These are phyloP conservation scores for Henningerozyma blattae DNA, from an alignment of 805 yeast species.

Conservation along the genomic window DNA sequence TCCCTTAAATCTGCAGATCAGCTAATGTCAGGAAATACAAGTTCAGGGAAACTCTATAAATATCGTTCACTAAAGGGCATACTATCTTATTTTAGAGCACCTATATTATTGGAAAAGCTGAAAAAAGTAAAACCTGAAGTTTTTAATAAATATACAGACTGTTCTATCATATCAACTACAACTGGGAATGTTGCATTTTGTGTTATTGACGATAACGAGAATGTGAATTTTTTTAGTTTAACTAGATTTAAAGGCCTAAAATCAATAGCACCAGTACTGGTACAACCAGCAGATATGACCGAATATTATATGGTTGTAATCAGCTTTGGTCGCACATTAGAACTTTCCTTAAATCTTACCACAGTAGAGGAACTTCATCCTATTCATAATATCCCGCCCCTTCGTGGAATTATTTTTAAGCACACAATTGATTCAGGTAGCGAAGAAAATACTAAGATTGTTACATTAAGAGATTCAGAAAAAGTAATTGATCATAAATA, in stretches of 20 bases:
- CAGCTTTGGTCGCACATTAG: slow-evolving; percentile 13
- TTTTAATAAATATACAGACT: slow-evolving; percentile 6
- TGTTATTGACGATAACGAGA: slow-evolving; percentile 6
- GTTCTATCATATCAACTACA: slow-evolving; percentile 13
- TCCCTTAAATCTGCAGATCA: slow-evolving; percentile 17
- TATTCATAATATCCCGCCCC: slow-evolving; percentile 4
- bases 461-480: slow-evolving; percentile 5
- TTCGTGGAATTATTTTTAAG: slow-evolving; percentile 7
- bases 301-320: slow-evolving; percentile 9
- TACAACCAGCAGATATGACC: not conserved
- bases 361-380: slow-evolving; percentile 3
- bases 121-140: slow-evolving; percentile 1
- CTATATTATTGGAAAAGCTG: slow-evolving; percentile 10
- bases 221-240: slow-evolving; percentile 9
- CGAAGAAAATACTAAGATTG: slow-evolving; percentile 7
- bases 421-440: slow-evolving; percentile 13
- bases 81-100: slow-evolving; percentile 12
- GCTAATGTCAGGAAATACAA: slow-evolving; percentile 20
- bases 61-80: slow-evolving; percentile 8
- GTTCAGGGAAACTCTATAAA: slow-evolving; percentile 5
- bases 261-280: slow-evolving; percentile 7
- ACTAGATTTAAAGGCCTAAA: slow-evolving; percentile 21
- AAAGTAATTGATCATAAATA: not conserved
- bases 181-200: slow-evolving; percentile 17
- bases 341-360: slow-evolving; percentile 8